phyloP scores from a whole-genome alignment of 768 basidiomycete species.

The Trametes maxima region DNA sequence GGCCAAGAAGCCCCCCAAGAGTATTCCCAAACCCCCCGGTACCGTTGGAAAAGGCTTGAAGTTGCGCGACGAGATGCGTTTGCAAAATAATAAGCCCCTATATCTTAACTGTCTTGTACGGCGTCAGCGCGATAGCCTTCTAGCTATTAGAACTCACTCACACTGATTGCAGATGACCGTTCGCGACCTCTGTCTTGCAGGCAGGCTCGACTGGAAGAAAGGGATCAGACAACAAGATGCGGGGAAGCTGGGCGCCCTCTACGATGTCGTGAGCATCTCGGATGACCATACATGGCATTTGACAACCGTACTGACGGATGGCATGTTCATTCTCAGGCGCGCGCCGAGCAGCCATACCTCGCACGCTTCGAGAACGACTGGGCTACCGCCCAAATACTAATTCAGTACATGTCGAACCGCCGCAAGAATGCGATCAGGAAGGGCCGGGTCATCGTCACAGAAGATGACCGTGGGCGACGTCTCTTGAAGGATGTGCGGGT shows the following conservation, averaged over 20 bases:
- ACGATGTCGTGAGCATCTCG: background rate
- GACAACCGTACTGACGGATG: background rate
- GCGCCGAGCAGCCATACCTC: constrained; percentile 16
- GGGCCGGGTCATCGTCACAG: background rate
- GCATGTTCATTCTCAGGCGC: background rate
- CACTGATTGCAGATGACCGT: background rate
- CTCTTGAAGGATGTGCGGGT: background rate
- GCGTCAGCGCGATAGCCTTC: background rate
- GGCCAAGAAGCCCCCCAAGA: background rate
- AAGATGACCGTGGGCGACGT: background rate
- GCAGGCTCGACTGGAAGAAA: background rate
- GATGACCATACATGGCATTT: background rate
- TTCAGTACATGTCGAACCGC: constrained; percentile 22
- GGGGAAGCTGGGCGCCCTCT: background rate
- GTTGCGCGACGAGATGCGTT: background rate
- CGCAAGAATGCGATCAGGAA: constrained; percentile 15
- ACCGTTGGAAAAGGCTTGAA: background rate
- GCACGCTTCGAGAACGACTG: constrained; percentile 19
- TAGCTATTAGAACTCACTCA: background rate
- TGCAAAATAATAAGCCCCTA: background rate
- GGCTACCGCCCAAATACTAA: constrained; percentile 25
- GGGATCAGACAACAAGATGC: background rate
- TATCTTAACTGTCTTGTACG: background rate
- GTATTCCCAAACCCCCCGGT: background rate
- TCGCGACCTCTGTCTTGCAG: background rate